Conservation (phyloP, 1,284 basidiomycete species). For the Mycena sp. region DNA sequence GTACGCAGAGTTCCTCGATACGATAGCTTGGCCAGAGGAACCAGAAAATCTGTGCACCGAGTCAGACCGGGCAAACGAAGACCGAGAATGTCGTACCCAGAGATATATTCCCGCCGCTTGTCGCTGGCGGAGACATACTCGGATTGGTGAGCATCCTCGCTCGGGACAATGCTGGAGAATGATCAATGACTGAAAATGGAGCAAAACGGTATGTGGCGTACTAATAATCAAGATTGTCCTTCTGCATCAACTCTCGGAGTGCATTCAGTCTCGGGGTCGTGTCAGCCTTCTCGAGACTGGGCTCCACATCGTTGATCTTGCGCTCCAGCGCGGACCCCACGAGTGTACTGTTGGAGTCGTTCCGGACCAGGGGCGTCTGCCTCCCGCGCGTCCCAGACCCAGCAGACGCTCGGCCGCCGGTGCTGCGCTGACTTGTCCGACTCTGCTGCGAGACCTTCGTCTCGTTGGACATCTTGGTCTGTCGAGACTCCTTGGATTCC, state of each 20-base stretch:
- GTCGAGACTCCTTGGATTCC: conserved; percentile 25
- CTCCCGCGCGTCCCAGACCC: conserved; percentile 19
- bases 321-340: conserved; percentile 74
- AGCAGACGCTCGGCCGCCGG: conserved; percentile 11
- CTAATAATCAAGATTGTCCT: conserved; percentile 88
- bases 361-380: conserved; percentile 49
- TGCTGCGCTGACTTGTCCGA: conserved; percentile 33
- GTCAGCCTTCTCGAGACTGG: conserved; percentile 61
- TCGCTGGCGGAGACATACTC: conserved; percentile 88
- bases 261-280: conserved; percentile 71
- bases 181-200: conserved; percentile 17
- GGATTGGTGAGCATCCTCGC: conserved; percentile 89
- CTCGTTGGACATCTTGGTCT: conserved; percentile 18
- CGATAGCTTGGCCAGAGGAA: conserved; percentile 84
- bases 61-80: conserved; percentile 15
- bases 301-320: conserved; percentile 71
- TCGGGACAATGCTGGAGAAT: conserved; percentile 70
- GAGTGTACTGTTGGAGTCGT: conserved; percentile 74
- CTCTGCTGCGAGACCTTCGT: conserved; percentile 14
- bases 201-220: conserved; percentile 53
- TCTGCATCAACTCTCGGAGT: conserved; percentile 74
- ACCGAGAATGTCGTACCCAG: conserved; percentile 63
- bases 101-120: conserved; percentile 85
- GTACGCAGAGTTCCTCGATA: conserved; percentile 73
- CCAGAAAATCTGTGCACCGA: conserved; percentile 76